Conservation (phyloP, 768 basidiomycete genomes). For the Lentinula lateritia region DNA sequence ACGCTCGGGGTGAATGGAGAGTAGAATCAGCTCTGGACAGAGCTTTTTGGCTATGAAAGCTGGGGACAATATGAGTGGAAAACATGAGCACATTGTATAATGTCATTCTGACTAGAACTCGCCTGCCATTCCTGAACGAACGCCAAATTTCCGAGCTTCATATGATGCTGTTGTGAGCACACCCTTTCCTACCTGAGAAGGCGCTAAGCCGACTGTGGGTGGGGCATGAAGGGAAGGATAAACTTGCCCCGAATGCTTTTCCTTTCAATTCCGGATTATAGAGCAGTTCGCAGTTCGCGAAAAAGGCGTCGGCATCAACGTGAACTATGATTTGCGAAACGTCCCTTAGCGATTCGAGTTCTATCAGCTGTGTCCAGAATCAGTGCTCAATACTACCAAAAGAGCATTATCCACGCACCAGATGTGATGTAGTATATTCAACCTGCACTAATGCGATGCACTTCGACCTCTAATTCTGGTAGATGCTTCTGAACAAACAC, state of each 20-base stretch:
- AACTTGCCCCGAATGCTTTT: conserved; percentile 67
- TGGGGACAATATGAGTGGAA: conserved; percentile 17
- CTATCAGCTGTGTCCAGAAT: conserved; percentile 41
- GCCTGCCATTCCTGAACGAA: conserved; percentile 96
- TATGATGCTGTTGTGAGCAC: conserved; percentile 89
- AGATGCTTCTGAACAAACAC: conserved; percentile 17
- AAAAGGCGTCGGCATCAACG: conserved; percentile 96
- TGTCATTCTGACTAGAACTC: conserved; percentile 12
- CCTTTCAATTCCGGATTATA: conserved; percentile 57
- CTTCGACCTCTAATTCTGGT: conserved; percentile 11
- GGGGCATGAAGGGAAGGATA: background rate
- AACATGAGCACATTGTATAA: background rate
- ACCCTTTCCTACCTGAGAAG: conserved; percentile 61
- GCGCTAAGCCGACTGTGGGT: background rate
- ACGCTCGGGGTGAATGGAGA: conserved; percentile 30
- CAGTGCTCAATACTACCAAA: background rate
- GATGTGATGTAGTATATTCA: conserved; percentile 60
- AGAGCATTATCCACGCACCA: conserved; percentile 40
- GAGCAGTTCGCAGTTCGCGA: conserved; percentile 72
- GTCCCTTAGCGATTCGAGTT: conserved; percentile 74
- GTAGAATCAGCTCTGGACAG: conserved; percentile 80
- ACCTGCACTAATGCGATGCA: conserved; percentile 39
- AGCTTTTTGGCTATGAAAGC: conserved; percentile 92
- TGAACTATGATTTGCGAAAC: conserved; percentile 84
- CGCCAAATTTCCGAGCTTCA: conserved; percentile 85